phyloP scores from a whole-genome alignment of 208 protist species.

The Crithidia mellificae region DNA sequence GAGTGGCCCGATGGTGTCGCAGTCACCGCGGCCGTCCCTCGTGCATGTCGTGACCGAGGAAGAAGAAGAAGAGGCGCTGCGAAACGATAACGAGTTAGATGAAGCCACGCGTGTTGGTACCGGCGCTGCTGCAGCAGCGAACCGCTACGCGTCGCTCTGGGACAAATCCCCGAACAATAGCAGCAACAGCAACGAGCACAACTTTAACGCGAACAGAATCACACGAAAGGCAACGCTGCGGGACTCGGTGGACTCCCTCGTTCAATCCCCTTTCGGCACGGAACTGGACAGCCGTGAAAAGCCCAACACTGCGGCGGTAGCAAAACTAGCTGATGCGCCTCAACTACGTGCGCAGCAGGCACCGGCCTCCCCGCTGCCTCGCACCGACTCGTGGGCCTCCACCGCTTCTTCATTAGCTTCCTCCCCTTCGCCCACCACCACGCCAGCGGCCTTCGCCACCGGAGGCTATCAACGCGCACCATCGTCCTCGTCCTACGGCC shows the following conservation, averaged over 20 bases:
- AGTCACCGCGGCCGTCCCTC: constrained; percentile 1
- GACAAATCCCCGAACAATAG: not conserved
- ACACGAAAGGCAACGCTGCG: not conserved
- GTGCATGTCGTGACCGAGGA: constrained; percentile 3
- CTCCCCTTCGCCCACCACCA: too few species aligned
- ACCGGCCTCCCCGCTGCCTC: not conserved
- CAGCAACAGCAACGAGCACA: too few species aligned
- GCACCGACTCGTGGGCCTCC: constrained; percentile 6
- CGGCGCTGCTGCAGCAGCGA: not conserved
- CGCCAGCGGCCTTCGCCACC: too few species aligned
- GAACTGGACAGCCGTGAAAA: not conserved
- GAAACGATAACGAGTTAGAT: not conserved
- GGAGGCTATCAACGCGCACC: not conserved
- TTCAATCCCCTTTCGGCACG: not conserved
- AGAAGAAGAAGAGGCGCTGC: not conserved
- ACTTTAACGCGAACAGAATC: too few species aligned
- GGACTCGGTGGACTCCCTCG: not conserved
- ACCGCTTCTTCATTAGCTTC: not conserved
- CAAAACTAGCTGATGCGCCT: too few species aligned
- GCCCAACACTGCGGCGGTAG: not conserved
- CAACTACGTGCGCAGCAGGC: too few species aligned
- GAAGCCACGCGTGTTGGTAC: not conserved
- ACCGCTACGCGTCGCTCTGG: not conserved
- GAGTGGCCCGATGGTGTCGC: not conserved
- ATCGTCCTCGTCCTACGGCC: too few species aligned